Evolutionary conservation across 1,284 basidiomycete genomes (phyloP).

Genomic region (Tilletia indica): DNA sequence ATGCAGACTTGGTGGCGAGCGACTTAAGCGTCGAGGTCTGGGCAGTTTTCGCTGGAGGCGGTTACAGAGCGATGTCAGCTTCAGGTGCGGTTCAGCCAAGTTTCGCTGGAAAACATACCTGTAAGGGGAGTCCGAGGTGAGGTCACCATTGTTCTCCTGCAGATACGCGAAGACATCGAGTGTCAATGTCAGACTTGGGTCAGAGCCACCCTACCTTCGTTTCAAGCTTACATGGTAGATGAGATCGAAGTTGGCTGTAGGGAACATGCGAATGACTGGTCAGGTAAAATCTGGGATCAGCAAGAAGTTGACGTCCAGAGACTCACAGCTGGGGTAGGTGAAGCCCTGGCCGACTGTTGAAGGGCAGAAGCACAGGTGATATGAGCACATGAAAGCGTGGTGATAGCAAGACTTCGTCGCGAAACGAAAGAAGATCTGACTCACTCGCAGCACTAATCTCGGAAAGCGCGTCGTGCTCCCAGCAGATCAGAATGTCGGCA

Average conservation of each 20-base stretch:
- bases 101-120: neutral
- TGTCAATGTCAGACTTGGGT: no score
- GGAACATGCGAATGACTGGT: neutral
- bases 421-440: neutral
- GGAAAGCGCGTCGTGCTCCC: conserved; percentile 39
- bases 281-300: neutral
- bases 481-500: conserved; percentile 35
- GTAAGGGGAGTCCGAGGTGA: conserved; percentile 27
- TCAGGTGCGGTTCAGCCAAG: neutral
- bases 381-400: no score
- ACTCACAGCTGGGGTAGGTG: neutral
- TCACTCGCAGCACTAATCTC: conserved; percentile 47
- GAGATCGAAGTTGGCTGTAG: neutral
- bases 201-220: no score
- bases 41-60: conserved; percentile 33
- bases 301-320: neutral
- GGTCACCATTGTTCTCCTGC: conserved; percentile 23
- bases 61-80: conserved; percentile 19
- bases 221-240: conserved; percentile 6
- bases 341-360: conserved; percentile 1
- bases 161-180: no score
- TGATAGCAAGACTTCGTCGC: no score
- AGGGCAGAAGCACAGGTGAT: no score
- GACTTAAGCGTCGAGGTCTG: conserved; percentile 26
- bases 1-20: neutral